Evolutionary conservation across 2,329 filamentous ascomycete species (phyloP).

Genomic region (Diaporthe humulicola): DNA sequence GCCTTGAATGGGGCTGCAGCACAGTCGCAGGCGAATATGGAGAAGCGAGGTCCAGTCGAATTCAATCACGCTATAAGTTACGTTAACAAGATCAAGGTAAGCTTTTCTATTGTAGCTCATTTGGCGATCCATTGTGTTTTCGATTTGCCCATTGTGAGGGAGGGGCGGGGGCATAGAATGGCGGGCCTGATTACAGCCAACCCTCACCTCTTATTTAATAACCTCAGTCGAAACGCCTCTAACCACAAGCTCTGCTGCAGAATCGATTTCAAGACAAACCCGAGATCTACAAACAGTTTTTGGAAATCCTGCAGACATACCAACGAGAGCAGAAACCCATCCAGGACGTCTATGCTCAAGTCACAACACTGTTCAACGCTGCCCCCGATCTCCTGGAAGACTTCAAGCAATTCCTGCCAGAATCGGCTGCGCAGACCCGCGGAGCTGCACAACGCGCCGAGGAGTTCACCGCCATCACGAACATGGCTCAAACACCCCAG

Average conservation of each 20-base stretch:
- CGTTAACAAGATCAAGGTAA: constrained; percentile 99
- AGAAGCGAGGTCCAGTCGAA: constrained; percentile 94
- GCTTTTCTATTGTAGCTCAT: constrained; percentile 43
- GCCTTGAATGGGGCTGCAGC: constrained; percentile 73
- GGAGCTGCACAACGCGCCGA: constrained; percentile 75
- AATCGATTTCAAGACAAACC: constrained; percentile 97
- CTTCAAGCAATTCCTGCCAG: constrained; percentile 98
- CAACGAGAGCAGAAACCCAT: constrained; percentile 98
- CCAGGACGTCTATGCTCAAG: constrained; percentile 97
- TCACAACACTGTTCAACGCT: constrained; percentile 92
- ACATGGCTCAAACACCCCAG: constrained; percentile 68
- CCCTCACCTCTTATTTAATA: not conserved
- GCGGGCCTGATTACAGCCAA: not conserved
- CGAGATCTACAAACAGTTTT: constrained; percentile 99
- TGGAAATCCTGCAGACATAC: constrained; percentile 98
- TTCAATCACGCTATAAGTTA: constrained; percentile 99
- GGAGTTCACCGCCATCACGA: constrained; percentile 66
- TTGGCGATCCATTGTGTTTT: not conserved
- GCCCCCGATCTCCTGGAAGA: constrained; percentile 96
- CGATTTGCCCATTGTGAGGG: constrained; percentile 1
- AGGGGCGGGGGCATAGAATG: not conserved
- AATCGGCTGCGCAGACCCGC: constrained; percentile 76
- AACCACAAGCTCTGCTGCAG: constrained; percentile 58
- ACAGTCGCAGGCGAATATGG: constrained; percentile 70
- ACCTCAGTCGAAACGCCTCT: constrained; percentile 37